These are phyloP conservation scores for Mycosarcoma maydis DNA, from an alignment of 1,284 basidiomycete species.

Conservation along the genomic window DNA sequence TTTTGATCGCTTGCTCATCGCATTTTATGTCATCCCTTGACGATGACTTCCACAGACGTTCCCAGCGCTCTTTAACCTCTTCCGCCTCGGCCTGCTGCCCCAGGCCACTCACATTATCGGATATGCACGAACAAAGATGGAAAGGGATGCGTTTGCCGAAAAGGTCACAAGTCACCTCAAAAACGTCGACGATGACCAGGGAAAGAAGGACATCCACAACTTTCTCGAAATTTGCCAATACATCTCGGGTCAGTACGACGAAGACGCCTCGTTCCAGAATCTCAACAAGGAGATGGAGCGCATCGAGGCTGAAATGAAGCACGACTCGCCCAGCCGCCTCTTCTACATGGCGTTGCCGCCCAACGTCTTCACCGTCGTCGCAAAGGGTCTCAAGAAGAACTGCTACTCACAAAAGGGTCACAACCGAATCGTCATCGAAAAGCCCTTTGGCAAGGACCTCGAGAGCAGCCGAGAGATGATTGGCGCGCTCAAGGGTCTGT, in stretches of 20 bases:
- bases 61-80: conserved; percentile 64
- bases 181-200: conserved; percentile 49
- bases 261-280: conserved; percentile 60
- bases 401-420: conserved; percentile 60
- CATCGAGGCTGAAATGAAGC: conserved; percentile 47
- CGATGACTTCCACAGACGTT: conserved; percentile 49
- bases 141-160: conserved; percentile 61
- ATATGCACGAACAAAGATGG: conserved; percentile 68
- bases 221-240: conserved; percentile 63
- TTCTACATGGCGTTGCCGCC: conserved; percentile 67
- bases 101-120: conserved; percentile 64
- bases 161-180: conserved; percentile 58
- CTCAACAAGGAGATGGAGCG: conserved; percentile 58
- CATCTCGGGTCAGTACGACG: conserved; percentile 64
- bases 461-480: conserved; percentile 65
- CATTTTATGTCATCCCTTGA: no score
- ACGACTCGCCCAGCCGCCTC: conserved; percentile 53
- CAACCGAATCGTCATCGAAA: conserved; percentile 66
- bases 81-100: conserved; percentile 55
- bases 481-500: conserved; percentile 62
- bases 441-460: conserved; percentile 66
- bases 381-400: conserved; percentile 61
- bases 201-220: conserved; percentile 46
- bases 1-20: neutral
- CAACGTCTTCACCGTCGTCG: conserved; percentile 65